Conservation (phyloP, 257 asterid genomes). For the Gentiana straminea region DNA sequence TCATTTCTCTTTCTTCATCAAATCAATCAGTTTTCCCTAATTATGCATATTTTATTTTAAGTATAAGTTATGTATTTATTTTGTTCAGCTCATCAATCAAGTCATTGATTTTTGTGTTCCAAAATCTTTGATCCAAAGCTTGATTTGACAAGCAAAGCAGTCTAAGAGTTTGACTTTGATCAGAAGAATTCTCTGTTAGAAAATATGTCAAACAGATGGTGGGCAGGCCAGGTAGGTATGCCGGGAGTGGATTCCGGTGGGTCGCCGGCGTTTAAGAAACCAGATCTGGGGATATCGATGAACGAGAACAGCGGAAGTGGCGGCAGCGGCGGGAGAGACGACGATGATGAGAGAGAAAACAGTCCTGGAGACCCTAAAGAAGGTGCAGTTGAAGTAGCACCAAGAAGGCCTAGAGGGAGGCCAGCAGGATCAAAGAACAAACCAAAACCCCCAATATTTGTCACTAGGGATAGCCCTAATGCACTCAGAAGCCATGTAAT, state of each 20-base stretch:
- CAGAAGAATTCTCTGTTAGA: no score
- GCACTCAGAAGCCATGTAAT: slow-evolving; percentile 55
- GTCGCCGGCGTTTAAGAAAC: slow-evolving; percentile 25
- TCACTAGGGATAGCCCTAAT: slow-evolving; percentile 60
- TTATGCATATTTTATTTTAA: no score
- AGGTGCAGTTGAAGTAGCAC: slow-evolving; percentile 41
- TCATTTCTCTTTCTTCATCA: no score
- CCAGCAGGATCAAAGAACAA: slow-evolving; percentile 62
- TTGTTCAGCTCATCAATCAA: no score
- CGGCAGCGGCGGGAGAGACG: slow-evolving; percentile 16
- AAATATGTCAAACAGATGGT: slow-evolving; percentile 52
- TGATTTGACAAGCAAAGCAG: no score
- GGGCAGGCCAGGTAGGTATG: slow-evolving; percentile 49
- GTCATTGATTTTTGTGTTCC: no score
- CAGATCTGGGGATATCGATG: slow-evolving; percentile 48
- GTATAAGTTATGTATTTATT: no score
- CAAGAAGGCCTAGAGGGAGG: slow-evolving; percentile 45
- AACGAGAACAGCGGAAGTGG: slow-evolving; percentile 20
- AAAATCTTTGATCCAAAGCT: no score
- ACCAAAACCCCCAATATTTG: slow-evolving; percentile 53
- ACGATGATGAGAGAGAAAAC: slow-evolving; percentile 30
- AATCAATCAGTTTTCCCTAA: no score
- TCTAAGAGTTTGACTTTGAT: no score
- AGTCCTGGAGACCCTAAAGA: slow-evolving; percentile 40
- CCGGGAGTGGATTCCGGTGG: slow-evolving; percentile 30